Evolutionary conservation across 805 yeast species (phyloP).

Genomic region (Lipomyces orientalis): DNA sequence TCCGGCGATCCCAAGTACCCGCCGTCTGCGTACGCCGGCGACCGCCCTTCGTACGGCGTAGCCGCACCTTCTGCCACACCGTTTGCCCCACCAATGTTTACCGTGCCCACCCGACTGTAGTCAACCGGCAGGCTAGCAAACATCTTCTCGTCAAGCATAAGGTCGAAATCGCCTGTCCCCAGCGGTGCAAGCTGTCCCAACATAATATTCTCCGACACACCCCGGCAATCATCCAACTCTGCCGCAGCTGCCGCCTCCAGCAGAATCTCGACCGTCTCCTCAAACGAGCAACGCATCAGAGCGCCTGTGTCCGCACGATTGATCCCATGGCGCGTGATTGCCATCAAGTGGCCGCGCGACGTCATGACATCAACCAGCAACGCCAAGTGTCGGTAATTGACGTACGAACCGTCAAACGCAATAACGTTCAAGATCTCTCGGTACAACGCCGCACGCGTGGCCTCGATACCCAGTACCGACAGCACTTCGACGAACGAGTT

Average conservation of each 20-base stretch:
- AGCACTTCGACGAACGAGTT: constrained; percentile 95
- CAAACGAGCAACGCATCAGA: constrained; percentile 98
- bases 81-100: constrained; percentile 14
- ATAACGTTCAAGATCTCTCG: constrained; percentile 95
- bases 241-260: constrained; percentile 98
- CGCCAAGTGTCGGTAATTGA: constrained; percentile 98
- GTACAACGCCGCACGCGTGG: constrained; percentile 92
- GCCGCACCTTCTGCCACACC: constrained; percentile 71
- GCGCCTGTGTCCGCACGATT: constrained; percentile 99
- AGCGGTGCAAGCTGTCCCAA: constrained; percentile 98
- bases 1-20: constrained; percentile 69
- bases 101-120: constrained; percentile 19
- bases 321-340: constrained; percentile 99
- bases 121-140: constrained; percentile 52
- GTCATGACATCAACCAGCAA: constrained; percentile 98
- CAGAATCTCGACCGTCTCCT: constrained; percentile 96
- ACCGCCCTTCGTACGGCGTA: constrained; percentile 81
- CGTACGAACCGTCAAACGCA: constrained; percentile 99
- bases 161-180: constrained; percentile 98
- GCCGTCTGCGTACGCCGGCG: constrained; percentile 64
- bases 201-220: constrained; percentile 97
- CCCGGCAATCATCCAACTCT: constrained; percentile 96
- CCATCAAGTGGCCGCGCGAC: constrained; percentile 96
- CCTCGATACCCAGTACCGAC: constrained; percentile 97
- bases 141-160: constrained; percentile 89